phyloP scores from a whole-genome alignment of 495 filamentous ascomycete genomes.

The Podospora pseudoanserina region DNA sequence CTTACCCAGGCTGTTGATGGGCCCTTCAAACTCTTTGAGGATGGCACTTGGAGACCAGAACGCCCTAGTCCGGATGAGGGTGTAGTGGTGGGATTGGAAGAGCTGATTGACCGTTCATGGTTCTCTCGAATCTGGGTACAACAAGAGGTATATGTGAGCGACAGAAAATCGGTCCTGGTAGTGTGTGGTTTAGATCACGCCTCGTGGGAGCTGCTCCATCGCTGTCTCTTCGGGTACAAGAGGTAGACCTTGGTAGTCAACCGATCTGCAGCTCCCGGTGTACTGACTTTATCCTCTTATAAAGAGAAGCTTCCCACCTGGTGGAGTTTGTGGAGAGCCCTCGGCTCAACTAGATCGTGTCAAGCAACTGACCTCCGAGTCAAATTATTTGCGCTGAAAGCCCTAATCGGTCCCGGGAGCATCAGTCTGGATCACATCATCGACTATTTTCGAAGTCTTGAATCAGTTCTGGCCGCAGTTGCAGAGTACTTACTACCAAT shows the following conservation, averaged over 20 bases:
- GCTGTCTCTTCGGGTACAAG: neutral
- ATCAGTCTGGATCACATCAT: neutral
- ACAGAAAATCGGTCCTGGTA: slow-evolving; percentile 33
- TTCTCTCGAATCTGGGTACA: neutral
- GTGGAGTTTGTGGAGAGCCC: too few relatives aligned
- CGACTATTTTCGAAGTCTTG: neutral
- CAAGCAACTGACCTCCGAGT: neutral
- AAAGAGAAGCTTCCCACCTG: too few relatives aligned
- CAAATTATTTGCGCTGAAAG: neutral
- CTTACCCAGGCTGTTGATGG: neutral
- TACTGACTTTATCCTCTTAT: too few relatives aligned
- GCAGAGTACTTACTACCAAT: neutral
- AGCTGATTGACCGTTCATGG: neutral
- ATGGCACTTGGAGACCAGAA: neutral
- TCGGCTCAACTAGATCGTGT: neutral
- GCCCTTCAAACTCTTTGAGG: too few relatives aligned
- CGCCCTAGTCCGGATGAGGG: neutral
- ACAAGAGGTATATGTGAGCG: neutral
- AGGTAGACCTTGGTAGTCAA: neutral
- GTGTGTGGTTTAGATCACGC: neutral
- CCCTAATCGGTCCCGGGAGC: neutral
- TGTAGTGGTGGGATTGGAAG: neutral
- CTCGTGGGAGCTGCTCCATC: neutral
- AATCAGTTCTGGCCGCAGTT: neutral
- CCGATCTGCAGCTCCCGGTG: neutral